A percentile compares a stretch with the other conserved stretches of the same genome.
phyloP scores from a whole-genome alignment of 768 basidiomycete species.

The Suillus clintonianus region DNA sequence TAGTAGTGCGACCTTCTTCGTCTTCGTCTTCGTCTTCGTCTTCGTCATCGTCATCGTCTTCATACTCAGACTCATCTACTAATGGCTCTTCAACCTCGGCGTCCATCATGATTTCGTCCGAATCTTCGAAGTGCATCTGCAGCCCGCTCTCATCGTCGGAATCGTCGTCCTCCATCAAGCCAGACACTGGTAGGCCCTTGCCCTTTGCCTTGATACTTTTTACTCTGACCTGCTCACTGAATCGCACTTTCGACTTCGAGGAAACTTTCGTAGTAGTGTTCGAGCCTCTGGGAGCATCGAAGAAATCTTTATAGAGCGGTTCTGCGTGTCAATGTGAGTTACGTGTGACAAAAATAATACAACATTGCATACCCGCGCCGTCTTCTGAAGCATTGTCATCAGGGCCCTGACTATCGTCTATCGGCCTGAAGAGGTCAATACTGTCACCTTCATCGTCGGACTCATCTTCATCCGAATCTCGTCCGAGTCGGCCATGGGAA shows the following conservation, averaged over 20 bases:
- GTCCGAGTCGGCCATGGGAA: constrained; percentile 60
- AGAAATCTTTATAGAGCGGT: constrained; percentile 77
- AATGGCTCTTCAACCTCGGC: constrained; percentile 26
- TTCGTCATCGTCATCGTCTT: constrained; percentile 26
- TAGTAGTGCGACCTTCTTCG: constrained; percentile 46
- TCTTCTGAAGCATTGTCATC: constrained; percentile 50
- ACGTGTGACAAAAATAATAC: constrained; percentile 1
- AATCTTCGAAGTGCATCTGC: constrained; percentile 33
- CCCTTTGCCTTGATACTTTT: constrained; percentile 78
- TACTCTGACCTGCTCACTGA: constrained; percentile 78
- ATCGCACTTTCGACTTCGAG: constrained; percentile 56
- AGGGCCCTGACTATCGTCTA: constrained; percentile 45
- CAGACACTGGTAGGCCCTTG: constrained; percentile 57
- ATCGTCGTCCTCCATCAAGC: constrained; percentile 32
- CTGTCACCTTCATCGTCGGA: constrained; percentile 44
- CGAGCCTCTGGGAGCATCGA: constrained; percentile 56
- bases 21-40: constrained; percentile 20
- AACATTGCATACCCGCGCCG: constrained; percentile 39
- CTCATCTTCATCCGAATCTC: constrained; percentile 49
- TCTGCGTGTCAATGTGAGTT: constrained; percentile 40
- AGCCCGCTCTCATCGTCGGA: constrained; percentile 42
- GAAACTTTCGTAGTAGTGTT: constrained; percentile 13
- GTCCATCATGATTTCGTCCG: constrained; percentile 36
- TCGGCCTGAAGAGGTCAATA: constrained; percentile 67
- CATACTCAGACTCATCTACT: constrained; percentile 26